phyloP scores from a whole-genome alignment of 2,329 filamentous ascomycete species.

The Penicillium digitatum region DNA sequence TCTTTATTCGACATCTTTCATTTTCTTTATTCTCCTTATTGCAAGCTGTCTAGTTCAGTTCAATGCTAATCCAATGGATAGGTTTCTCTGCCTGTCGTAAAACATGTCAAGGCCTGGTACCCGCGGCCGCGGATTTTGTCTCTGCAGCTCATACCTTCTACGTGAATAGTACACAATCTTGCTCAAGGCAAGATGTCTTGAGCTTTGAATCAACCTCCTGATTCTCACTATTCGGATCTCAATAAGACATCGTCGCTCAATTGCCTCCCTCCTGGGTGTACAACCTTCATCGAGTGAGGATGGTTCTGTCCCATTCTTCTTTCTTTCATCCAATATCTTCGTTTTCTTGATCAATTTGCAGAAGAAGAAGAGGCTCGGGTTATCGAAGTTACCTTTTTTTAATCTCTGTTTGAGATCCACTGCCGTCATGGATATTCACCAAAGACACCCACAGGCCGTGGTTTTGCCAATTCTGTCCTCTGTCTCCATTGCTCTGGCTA shows the following conservation, averaged over 20 bases:
- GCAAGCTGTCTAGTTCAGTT: neutral
- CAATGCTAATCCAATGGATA: conserved; percentile 1
- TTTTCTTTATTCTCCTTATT: neutral
- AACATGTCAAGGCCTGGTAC: neutral
- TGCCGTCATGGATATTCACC: conserved; percentile 7
- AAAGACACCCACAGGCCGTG: conserved; percentile 33
- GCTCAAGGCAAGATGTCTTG: conserved; percentile 1
- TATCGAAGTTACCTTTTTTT: neutral
- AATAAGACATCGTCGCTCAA: conserved; percentile 4
- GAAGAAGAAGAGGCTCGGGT: neutral
- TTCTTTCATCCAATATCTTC: neutral
- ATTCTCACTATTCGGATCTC: conserved; percentile 3
- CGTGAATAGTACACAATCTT: neutral
- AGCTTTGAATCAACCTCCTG: conserved; percentile 4
- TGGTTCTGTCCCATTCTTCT: neutral
- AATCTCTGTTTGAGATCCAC: neutral
- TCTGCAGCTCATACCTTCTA: conserved; percentile 12
- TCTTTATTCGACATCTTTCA: conserved; percentile 4
- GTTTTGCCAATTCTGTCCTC: conserved; percentile 49
- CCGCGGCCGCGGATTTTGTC: neutral
- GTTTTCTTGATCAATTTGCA: neutral
- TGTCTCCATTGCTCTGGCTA: conserved; percentile 50
- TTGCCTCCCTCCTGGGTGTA: neutral
- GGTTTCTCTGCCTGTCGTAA: conserved; percentile 2
- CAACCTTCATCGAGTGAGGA: neutral